Base-by-base conservation (phyloP, 2,329 filamentous ascomycete species). In the Xylariales sp. region DNA sequence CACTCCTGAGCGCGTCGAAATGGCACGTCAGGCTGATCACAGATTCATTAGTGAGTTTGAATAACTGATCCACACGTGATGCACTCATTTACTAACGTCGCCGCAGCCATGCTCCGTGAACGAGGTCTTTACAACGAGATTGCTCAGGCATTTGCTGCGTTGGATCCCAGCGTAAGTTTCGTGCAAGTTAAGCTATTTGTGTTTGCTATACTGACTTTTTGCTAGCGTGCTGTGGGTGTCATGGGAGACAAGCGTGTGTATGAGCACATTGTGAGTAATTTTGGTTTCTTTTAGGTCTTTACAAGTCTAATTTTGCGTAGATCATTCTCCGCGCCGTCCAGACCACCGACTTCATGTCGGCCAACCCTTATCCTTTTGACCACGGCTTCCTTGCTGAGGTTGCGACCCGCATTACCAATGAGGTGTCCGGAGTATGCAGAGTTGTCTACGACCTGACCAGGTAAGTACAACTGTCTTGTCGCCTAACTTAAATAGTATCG, bases 31-130 rank as follows among this genome's bases (percentile, higher is more conserved):
- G 56, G 86, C 85, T 2, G 87, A 90, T 53, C 56, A 78, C 54
- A 88, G 88, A 54, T 88, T 85, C 65, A 87, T 89, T 49, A 70
- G 72, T 45, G 78, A 82, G 70, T 88, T 88, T 62, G 69, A 67
- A 50, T 17, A 8, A 15, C 29, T 31, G n/a, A 8, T 25, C 8
- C 23, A 25, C 23, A n/a, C 15, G 16, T 8, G 29, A 17, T 10
- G 15, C 12, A 31, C 14, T 17, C 14, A 34, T 6, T 29, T 19
- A 11, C 5, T 31, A 29, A 45, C 54, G 90, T 91, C 54, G 90
- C 86, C 65, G 88, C 90, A 49, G 72, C 74, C 45, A 81, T 83
- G 72, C 90, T 91, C 63, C 72, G 69, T 52, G 75, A 77, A 40
- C 83, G 83, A 0, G 85, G 85, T 10, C 61, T 89, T 16, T 91